These are phyloP conservation scores for Ophiocordyceps camponoti-leonardi DNA, from an alignment of 2,329 filamentous ascomycete genomes.

Conservation along the genomic window DNA sequence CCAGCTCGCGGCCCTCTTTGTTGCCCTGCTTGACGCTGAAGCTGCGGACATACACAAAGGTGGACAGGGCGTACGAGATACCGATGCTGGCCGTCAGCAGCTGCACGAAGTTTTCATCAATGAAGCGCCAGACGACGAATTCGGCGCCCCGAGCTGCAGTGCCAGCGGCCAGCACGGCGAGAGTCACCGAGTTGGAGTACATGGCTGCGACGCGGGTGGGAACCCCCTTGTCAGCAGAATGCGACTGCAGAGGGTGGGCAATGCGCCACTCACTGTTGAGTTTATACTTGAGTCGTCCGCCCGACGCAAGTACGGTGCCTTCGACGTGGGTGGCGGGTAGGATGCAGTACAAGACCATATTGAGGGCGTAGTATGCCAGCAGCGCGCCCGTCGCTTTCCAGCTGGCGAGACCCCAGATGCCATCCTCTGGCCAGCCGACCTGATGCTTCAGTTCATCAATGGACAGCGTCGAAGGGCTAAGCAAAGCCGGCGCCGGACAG, in stretches of 20 bases:
- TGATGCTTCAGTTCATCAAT: conserved; percentile 60
- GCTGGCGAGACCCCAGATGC: conserved; percentile 53
- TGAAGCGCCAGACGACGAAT: conserved; percentile 82
- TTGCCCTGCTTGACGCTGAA: conserved; percentile 70
- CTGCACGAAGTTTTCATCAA: conserved; percentile 79
- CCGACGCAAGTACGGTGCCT: conserved; percentile 52
- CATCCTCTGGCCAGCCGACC: conserved; percentile 62
- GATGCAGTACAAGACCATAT: conserved; percentile 54
- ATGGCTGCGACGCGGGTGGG: conserved; percentile 37
- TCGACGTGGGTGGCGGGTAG: conserved; percentile 58
- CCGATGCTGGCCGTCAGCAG: conserved; percentile 70
- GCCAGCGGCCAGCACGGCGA: conserved; percentile 55
- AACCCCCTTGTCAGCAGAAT: not conserved
- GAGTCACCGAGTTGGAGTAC: conserved; percentile 53
- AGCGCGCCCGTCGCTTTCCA: conserved; percentile 52
- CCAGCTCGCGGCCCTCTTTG: conserved; percentile 56
- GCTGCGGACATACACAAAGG: conserved; percentile 66
- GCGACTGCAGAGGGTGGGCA: conserved; percentile 1
- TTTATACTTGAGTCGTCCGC: conserved; percentile 64
- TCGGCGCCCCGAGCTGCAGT: conserved; percentile 62
- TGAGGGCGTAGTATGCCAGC: conserved; percentile 63
- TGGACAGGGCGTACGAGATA: conserved; percentile 54
- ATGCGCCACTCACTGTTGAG: conserved; percentile 45
- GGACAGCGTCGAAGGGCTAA: conserved; percentile 54
- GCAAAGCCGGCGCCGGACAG: conserved; percentile 69